Evolutionary conservation across 768 basidiomycete genomes (phyloP), one percentile per base, ranked within the genome.

Genomic region (Leccinum truebloodii): DNA sequence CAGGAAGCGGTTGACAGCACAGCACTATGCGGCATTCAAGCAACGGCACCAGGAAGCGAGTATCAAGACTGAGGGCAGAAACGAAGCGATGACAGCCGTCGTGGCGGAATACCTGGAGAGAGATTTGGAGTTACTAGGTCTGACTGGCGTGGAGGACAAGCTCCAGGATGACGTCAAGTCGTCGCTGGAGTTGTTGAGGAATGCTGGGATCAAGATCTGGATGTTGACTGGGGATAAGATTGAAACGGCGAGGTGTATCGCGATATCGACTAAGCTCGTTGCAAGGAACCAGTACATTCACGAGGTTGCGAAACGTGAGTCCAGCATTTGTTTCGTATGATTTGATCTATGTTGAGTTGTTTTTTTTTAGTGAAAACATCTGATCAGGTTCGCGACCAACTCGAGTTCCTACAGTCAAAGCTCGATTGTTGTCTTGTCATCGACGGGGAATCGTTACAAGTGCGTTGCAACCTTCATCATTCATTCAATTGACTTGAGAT

Each of bases 211-310:
- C 76, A 97, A 92, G 82, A 98, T 99, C 60, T 99, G 97, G 97
- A 98, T 98, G 97, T 80, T 98, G 67, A 99, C 97, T 0, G 96
- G 97, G 1, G 97, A 99, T 76, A 99, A 98, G 79, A 94, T 98
- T 54, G 97, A 99, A 79, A 99, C 97, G 3, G 97, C 97, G 5
- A 89, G 95, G 39, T 96, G 95, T 75, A 99, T 99, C 69, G 95
- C 96, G 5, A 94, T 98, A 63, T 97, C 95, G 39, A 97, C 93
- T 7, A 98, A 98, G 72, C 79, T 98, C 54, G 97, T 98, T 8
- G 89, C 93, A 24, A 83, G 97, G 67, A 94, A 94, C 68, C 97
- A 99, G 74, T 98, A 97, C 71, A 97, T 99, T 35, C 95, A 98
- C 69, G 95, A 97, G 68, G 89, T 98, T 52, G 85, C 96, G 7